Base-by-base conservation (phyloP, 257 asterid genomes). In the Capsicum pubescens region DNA sequence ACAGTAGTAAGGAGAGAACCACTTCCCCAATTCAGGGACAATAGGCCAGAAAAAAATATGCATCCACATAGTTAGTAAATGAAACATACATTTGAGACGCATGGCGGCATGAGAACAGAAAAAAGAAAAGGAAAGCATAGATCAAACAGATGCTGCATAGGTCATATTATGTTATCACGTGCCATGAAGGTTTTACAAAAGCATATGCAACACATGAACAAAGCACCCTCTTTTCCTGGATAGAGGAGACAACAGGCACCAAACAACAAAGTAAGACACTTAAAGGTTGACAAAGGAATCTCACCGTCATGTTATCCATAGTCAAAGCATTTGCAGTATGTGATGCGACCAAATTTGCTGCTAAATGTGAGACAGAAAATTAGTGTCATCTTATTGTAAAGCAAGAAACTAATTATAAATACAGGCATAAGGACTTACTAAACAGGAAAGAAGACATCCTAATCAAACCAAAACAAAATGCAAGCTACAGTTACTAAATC, bases 261-360 rank as follows among this genome's bases (percentile, higher is more conserved):
- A 67, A 84, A 87, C n/a, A 6, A 39, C 55, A 79, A 70, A 74
- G 42, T 56, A 61, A 19, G 59, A 12, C n/a, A 83, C 48, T 55
- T 19, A 26, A 39, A 74, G 77, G 60, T 66, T 46, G 71, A 39
- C 46, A 52, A 48, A 71, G 79, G 70, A 87, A 84, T 83, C 94
- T 89, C 87, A 93, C 97, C 92, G 44, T 67, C 35, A 91, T 52
- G 81, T 57, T 80, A 39, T 91, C 93, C 90, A 89, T 76, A 58
- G 91, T 85, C 48, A 80, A 80, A 86, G 93, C 97, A 89, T 89
- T 89, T 84, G 93, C 91, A 78, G 87, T 76, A 11, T 91, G 90
- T 77, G 92, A 84, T 54, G 88, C 90, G 83, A 90, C 70, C 88
- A 91, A 86, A 84, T 89, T 87, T 57, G 87, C 89, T 84, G 90